Percentiles rank a stretch among this genome's conserved stretches.
Evolutionary conservation across 139 green algal genomes (phyloP).

Genomic region (Chlamydomonas applanata): DNA sequence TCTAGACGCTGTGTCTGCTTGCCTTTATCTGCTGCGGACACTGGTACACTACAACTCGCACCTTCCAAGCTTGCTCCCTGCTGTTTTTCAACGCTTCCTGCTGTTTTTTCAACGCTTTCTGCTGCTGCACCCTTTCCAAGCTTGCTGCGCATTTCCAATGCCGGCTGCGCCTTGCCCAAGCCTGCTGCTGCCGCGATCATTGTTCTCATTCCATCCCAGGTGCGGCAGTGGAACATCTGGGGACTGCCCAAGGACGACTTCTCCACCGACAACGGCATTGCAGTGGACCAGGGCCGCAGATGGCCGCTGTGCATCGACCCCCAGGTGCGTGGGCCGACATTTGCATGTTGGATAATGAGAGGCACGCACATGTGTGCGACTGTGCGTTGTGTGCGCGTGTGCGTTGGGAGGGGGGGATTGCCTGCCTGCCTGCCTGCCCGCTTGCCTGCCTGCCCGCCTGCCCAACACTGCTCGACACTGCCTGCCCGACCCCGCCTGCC

Average conservation of each 20-base stretch:
- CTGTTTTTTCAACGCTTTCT: background rate
- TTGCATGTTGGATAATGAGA: too few species aligned
- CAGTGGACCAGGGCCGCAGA: constrained; percentile 63
- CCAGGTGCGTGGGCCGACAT: constrained; percentile 43
- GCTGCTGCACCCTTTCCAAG: too few species aligned
- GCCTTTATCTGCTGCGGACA: too few species aligned
- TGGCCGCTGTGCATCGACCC: constrained; percentile 89
- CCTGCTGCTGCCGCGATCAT: too few species aligned
- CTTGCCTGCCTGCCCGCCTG: background rate
- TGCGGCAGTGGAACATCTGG: constrained; percentile 80
- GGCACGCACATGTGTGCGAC: too few species aligned
- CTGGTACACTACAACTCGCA: background rate
- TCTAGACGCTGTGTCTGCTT: too few species aligned
- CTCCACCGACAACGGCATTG: constrained; percentile 81
- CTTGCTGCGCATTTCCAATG: too few species aligned
- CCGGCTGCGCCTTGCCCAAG: too few species aligned
- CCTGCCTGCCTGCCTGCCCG: too few species aligned
- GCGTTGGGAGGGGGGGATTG: background rate
- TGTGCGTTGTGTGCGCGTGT: too few species aligned
- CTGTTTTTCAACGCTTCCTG: background rate
- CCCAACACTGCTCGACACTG: background rate
- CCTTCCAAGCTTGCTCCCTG: background rate
- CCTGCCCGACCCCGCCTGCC: too few species aligned
- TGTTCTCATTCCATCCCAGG: too few species aligned
- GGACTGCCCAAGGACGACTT: constrained; percentile 83